phyloP scores from a whole-genome alignment of 495 filamentous ascomycete genomes.

The Astrothelium subdiscretum region DNA sequence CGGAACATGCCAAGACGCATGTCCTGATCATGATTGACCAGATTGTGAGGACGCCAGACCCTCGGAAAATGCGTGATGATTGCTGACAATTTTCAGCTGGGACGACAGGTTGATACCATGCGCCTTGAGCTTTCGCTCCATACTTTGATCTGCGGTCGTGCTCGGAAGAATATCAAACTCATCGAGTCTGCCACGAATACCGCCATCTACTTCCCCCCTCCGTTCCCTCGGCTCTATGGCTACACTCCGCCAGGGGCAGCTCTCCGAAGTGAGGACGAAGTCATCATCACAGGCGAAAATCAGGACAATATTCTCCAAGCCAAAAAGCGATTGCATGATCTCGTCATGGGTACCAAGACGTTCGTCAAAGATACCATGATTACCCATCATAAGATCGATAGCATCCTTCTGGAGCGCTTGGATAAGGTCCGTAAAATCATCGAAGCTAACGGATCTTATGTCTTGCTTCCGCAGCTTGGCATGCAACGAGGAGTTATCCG shows the following conservation, averaged over 20 bases:
- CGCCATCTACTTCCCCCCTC: slow-evolving; percentile 93
- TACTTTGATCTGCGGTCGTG: slow-evolving; percentile 78
- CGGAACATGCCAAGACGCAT: slow-evolving; percentile 92
- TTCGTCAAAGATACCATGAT: slow-evolving; percentile 86
- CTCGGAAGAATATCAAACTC: slow-evolving; percentile 89
- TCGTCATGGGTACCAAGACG: slow-evolving; percentile 62
- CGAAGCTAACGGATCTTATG: slow-evolving; percentile 88
- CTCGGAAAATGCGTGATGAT: background rate
- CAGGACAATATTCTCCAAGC: slow-evolving; percentile 69
- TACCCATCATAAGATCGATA: slow-evolving; percentile 81
- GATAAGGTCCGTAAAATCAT: slow-evolving; percentile 97
- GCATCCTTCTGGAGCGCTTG: slow-evolving; percentile 76
- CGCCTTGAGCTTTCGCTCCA: slow-evolving; percentile 81
- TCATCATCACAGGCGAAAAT: slow-evolving; percentile 85
- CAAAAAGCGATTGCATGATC: slow-evolving; percentile 76
- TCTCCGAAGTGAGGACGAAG: slow-evolving; percentile 71
- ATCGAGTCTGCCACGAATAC: slow-evolving; percentile 91
- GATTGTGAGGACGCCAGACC: slow-evolving; percentile 47
- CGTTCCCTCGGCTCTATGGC: slow-evolving; percentile 78
- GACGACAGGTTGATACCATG: slow-evolving; percentile 70
- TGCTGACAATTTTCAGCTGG: slow-evolving; percentile 48
- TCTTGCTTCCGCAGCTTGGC: slow-evolving; percentile 77
- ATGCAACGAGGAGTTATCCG: slow-evolving; percentile 68
- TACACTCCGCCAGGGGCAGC: slow-evolving; percentile 72
- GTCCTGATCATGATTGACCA: slow-evolving; percentile 95